A percentile compares a stretch with the other conserved stretches of the same genome.
Conservation (phyloP, 78 protist genomes). For the Anaeramoeba flamelloides region DNA sequence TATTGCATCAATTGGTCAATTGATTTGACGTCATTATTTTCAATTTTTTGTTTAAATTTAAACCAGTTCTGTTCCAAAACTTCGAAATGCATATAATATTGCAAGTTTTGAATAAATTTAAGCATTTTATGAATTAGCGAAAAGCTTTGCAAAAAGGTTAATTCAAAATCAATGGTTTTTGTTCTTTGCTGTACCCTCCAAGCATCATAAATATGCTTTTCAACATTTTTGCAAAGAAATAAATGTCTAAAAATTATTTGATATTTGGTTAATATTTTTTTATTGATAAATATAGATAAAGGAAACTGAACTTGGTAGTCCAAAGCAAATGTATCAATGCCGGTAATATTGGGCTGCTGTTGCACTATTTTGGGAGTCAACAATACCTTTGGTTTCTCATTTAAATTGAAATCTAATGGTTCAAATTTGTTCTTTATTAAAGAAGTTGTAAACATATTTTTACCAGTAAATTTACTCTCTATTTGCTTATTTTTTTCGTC, state of each 20-base stretch:
- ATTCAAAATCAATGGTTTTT: not conserved
- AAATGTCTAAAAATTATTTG: conserved; percentile 62
- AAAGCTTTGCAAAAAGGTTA: not conserved
- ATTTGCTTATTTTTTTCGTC: not conserved
- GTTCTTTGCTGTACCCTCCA: conserved; percentile 34
- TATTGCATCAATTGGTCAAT: conserved; percentile 43
- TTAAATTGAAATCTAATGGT: not conserved
- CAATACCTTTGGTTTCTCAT: not conserved
- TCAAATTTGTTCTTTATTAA: not conserved
- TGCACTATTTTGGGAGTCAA: not conserved
- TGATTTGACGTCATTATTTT: conserved; percentile 7
- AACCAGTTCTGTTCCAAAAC: conserved; percentile 61
- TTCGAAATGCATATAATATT: conserved; percentile 50
- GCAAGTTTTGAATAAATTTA: conserved; percentile 48
- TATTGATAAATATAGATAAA: conserved; percentile 40
- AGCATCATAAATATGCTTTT: conserved; percentile 23
- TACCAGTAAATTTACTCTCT: not conserved
- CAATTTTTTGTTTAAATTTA: not conserved
- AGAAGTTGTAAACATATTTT: not conserved
- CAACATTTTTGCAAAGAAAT: conserved; percentile 52
- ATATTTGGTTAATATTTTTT: conserved; percentile 39
- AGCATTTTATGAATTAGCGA: conserved; percentile 51
- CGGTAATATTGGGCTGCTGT: conserved; percentile 13
- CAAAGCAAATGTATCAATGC: conserved; percentile 47
- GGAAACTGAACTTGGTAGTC: conserved; percentile 60